Evolutionary conservation across 345 rosid genomes (phyloP).

Genomic region (Acer campestre): DNA sequence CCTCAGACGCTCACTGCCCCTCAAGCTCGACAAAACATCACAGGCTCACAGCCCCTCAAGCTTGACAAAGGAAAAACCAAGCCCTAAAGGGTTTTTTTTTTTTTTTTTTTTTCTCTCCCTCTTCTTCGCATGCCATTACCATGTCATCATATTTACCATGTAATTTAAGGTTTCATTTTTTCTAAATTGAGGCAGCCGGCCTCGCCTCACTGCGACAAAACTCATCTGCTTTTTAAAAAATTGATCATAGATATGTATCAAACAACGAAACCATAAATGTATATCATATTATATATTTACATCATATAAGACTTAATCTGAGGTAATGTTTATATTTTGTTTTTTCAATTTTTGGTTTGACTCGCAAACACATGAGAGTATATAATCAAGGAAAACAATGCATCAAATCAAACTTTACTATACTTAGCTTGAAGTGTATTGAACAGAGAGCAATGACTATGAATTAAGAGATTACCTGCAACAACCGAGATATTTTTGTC

Average conservation of each 20-base stretch:
- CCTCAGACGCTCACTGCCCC: too few relatives aligned
- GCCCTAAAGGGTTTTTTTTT: too few relatives aligned
- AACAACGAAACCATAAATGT: neutral
- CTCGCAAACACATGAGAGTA: neutral
- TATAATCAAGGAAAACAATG: neutral
- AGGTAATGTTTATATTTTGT: neutral
- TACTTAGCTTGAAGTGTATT: neutral
- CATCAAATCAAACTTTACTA: neutral
- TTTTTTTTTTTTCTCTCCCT: too few relatives aligned
- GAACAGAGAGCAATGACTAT: neutral
- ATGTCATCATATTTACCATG: too few relatives aligned
- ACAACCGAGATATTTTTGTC: conserved; percentile 69
- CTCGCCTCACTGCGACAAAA: too few relatives aligned
- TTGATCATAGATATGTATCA: neutral
- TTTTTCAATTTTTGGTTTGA: neutral
- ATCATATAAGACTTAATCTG: neutral
- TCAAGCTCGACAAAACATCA: too few relatives aligned
- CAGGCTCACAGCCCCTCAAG: too few relatives aligned
- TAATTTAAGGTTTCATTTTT: too few relatives aligned
- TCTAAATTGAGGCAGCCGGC: too few relatives aligned
- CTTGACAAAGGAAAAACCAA: too few relatives aligned
- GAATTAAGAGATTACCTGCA: conserved; percentile 51
- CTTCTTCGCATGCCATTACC: too few relatives aligned
- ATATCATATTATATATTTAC: neutral
- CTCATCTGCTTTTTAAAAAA: too few relatives aligned